Conservation (phyloP, 768 basidiomycete species). For the Tricholomella constricta region DNA sequence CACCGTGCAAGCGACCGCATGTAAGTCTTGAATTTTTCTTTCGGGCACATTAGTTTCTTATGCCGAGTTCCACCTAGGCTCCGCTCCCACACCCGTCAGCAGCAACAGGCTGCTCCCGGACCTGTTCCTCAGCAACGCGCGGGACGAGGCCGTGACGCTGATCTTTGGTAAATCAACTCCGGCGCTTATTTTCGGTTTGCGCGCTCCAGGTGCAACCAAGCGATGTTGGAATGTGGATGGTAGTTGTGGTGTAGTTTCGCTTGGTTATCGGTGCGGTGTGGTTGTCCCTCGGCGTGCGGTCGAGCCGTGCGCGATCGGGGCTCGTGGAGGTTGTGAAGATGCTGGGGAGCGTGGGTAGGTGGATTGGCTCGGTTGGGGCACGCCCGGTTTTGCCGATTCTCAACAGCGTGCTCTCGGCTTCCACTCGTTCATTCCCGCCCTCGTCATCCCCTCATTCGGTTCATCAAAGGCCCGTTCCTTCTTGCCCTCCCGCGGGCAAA, state of each 20-base stretch:
- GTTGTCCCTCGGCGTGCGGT: constrained; percentile 39
- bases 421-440: constrained; percentile 25
- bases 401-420: constrained; percentile 31
- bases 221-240: constrained; percentile 49
- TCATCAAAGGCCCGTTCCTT: not conserved
- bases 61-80: constrained; percentile 52
- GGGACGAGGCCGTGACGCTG: constrained; percentile 48
- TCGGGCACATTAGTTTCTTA: constrained; percentile 14
- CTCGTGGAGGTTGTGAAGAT: constrained; percentile 14
- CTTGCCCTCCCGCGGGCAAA: constrained; percentile 13
- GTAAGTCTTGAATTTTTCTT: constrained; percentile 49
- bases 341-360: constrained; percentile 29
- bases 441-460: constrained; percentile 9
- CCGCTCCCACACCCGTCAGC: constrained; percentile 85
- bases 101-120: constrained; percentile 61
- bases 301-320: constrained; percentile 19
- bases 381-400: constrained; percentile 39
- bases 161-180: constrained; percentile 52
- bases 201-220: constrained; percentile 49
- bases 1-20: constrained; percentile 81
- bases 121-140: constrained; percentile 48
- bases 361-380: constrained; percentile 38
- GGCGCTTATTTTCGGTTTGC: constrained; percentile 35
- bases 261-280: constrained; percentile 31
- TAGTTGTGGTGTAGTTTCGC: constrained; percentile 39